phyloP scores from a whole-genome alignment of 768 basidiomycete genomes.

The Rhizopogon rudus region DNA sequence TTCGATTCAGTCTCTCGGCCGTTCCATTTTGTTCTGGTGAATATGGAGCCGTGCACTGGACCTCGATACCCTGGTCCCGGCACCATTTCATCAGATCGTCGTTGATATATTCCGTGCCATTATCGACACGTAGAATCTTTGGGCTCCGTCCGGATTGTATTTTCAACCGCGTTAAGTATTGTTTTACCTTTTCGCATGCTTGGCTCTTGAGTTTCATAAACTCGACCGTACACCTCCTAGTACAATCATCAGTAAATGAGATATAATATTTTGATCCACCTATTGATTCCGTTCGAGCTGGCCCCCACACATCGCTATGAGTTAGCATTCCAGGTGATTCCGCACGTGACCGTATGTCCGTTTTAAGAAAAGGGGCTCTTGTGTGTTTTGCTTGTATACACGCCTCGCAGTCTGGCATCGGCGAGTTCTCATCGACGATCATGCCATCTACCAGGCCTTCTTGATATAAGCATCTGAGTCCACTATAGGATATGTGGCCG shows the following conservation, averaged over 20 bases:
- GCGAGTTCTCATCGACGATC: neutral
- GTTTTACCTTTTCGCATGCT: conserved; percentile 11
- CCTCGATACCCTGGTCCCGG: conserved; percentile 18
- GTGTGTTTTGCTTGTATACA: conserved; percentile 3
- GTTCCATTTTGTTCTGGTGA: conserved; percentile 33
- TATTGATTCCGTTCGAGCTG: conserved; percentile 6
- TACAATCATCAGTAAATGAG: conserved; percentile 15
- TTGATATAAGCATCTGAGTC: neutral
- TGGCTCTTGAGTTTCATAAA: conserved; percentile 22
- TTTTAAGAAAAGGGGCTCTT: neutral
- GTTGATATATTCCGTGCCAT: conserved; percentile 29
- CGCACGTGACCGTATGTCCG: too few relatives aligned
- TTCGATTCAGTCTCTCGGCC: conserved; percentile 34
- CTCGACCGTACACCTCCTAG: neutral
- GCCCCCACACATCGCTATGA: conserved; percentile 24
- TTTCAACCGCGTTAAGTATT: conserved; percentile 10
- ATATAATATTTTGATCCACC: conserved; percentile 21
- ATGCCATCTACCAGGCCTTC: neutral
- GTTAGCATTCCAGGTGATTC: neutral
- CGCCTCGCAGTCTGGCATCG: neutral
- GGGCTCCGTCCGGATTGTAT: neutral
- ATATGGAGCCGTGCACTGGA: conserved; percentile 30
- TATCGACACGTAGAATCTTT: conserved; percentile 19
- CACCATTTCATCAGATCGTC: conserved; percentile 15
- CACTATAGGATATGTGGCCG: neutral